Conservation (phyloP, 2,329 filamentous ascomycete genomes). For the Penicillium sp. region DNA sequence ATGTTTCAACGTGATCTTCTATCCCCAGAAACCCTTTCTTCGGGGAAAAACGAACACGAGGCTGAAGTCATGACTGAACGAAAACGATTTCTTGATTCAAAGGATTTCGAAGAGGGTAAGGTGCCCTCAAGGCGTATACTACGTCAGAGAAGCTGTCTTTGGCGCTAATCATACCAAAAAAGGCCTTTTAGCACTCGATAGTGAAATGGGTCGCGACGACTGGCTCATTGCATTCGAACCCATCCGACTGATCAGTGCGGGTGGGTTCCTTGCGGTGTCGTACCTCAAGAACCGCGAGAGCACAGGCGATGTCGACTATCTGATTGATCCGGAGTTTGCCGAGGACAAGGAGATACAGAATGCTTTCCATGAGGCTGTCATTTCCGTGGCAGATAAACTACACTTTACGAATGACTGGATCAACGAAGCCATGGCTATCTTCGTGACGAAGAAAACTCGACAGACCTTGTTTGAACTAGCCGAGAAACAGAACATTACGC, state of each 20-base stretch:
- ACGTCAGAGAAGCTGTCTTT: too few relatives aligned
- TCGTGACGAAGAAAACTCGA: constrained; percentile 25
- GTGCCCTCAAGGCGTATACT: neutral
- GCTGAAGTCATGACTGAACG: neutral
- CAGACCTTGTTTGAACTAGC: constrained; percentile 29
- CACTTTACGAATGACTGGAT: constrained; percentile 29
- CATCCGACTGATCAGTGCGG: constrained; percentile 31
- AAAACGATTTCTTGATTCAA: neutral
- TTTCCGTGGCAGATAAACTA: constrained; percentile 22
- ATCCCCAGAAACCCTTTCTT: too few relatives aligned
- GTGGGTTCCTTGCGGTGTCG: constrained; percentile 33
- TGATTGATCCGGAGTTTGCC: constrained; percentile 35
- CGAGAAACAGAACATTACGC: constrained; percentile 31
- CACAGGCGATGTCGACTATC: constrained; percentile 34
- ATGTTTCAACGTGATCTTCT: neutral
- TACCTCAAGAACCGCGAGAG: constrained; percentile 32
- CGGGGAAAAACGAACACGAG: too few relatives aligned
- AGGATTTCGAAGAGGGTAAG: neutral
- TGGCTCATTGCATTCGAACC: constrained; percentile 35
- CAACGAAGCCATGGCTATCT: constrained; percentile 34
- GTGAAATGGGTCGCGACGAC: constrained; percentile 29
- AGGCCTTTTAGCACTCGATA: constrained; percentile 33
- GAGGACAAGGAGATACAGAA: constrained; percentile 32
- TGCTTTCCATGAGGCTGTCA: constrained; percentile 27
- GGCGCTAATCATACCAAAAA: constrained; percentile 2